Percentiles rank a stretch among this genome's conserved stretches.
phyloP scores from a whole-genome alignment of 179 eudicot species.

The Vitellaria paradoxa region DNA sequence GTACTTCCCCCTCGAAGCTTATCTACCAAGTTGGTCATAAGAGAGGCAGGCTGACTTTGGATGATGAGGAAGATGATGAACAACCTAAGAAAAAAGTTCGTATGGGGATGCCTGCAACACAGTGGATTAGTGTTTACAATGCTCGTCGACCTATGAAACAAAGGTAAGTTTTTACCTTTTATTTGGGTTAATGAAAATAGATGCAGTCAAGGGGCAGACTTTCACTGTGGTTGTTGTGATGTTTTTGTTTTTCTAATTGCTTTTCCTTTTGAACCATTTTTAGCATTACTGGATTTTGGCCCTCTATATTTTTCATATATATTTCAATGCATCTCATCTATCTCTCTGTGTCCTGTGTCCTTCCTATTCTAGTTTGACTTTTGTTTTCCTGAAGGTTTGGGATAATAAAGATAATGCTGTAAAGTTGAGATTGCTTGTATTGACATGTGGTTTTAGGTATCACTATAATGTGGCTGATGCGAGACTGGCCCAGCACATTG shows the following conservation, averaged over 20 bases:
- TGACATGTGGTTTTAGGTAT: constrained; percentile 44
- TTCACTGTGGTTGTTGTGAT: not conserved
- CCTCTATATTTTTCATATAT: not conserved
- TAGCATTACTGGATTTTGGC: not conserved
- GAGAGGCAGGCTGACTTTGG: constrained; percentile 82
- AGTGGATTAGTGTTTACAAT: constrained; percentile 93
- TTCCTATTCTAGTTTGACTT: not conserved
- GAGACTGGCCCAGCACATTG: constrained; percentile 10
- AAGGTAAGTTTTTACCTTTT: constrained; percentile 40
- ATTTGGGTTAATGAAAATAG: not conserved
- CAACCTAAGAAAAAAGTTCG: constrained; percentile 95
- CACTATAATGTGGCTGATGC: too few species aligned
- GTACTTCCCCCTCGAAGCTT: constrained; percentile 42
- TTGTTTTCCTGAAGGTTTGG: not conserved
- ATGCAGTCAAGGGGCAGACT: not conserved
- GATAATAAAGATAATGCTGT: not conserved
- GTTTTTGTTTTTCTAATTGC: not conserved
- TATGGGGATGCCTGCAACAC: constrained; percentile 97
- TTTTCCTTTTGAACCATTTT: not conserved
- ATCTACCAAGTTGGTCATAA: constrained; percentile 92
- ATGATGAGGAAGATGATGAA: constrained; percentile 74
- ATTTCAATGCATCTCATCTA: not conserved
- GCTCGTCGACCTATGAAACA: constrained; percentile 97
- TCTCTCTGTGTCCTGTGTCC: not conserved
- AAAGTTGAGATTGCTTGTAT: not conserved